Conservation (phyloP, 768 basidiomycete genomes). For the Kwoniella sp. region DNA sequence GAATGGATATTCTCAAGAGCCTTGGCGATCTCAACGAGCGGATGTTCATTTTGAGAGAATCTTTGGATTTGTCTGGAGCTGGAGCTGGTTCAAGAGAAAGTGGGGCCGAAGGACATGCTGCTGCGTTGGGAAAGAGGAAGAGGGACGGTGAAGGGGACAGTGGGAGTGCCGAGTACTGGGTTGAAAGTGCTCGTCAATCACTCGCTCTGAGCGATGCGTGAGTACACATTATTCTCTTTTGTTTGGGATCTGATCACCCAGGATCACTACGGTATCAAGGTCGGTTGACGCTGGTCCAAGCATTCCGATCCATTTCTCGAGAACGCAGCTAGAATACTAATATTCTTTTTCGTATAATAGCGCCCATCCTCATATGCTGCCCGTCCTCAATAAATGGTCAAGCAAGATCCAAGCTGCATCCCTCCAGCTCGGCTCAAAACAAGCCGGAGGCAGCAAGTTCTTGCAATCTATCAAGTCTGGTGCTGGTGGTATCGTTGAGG, state of each 20-base stretch:
- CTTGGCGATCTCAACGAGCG: conserved; percentile 39
- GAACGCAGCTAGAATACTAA: too few relatives aligned
- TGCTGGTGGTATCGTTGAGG: conserved; percentile 62
- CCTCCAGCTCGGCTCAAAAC: conserved; percentile 66
- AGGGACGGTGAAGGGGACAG: conserved; percentile 27
- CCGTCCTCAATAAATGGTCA: conserved; percentile 91
- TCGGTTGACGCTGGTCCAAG: conserved; percentile 50
- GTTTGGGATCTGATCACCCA: neutral
- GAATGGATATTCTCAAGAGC: conserved; percentile 26
- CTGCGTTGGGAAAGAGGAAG: conserved; percentile 37
- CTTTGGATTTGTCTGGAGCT: conserved; percentile 31
- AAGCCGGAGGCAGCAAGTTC: conserved; percentile 61
- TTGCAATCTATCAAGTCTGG: conserved; percentile 56
- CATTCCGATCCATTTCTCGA: too few relatives aligned
- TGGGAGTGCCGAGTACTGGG: conserved; percentile 38
- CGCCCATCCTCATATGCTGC: conserved; percentile 71
- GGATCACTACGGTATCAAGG: too few relatives aligned
- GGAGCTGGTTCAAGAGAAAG: neutral
- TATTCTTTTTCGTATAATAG: conserved; percentile 36
- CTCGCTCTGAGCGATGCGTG: conserved; percentile 42
- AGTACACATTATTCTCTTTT: conserved; percentile 24
- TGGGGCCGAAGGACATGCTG: neutral
- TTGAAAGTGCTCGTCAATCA: conserved; percentile 34
- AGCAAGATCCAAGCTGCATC: conserved; percentile 91
- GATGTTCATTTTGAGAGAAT: conserved; percentile 56